Conservation (phyloP, 2,329 filamentous ascomycete species). For the Calycina herbarum region DNA sequence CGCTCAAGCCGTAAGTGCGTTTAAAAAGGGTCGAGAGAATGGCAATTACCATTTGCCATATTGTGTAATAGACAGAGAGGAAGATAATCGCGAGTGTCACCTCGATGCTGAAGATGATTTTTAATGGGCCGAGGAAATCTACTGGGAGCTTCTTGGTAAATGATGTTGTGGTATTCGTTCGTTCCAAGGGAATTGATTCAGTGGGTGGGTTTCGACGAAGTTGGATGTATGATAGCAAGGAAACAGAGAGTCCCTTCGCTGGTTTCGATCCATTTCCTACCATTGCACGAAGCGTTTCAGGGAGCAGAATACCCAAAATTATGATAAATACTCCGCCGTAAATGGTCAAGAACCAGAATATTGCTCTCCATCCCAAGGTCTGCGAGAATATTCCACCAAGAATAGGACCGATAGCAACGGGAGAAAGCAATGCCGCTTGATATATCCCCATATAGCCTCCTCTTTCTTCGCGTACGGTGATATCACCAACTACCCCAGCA, state of each 20-base stretch:
- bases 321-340: constrained; percentile 38
- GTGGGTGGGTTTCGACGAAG: not conserved
- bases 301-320: constrained; percentile 43
- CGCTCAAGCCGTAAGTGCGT: constrained; percentile 26
- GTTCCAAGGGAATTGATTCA: not conserved
- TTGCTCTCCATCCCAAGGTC: constrained; percentile 38
- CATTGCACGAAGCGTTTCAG: constrained; percentile 45
- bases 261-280: constrained; percentile 41
- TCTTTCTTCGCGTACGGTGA: constrained; percentile 59
- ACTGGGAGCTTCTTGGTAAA: constrained; percentile 18
- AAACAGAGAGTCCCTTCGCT: constrained; percentile 15
- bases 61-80: constrained; percentile 31
- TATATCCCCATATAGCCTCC: constrained; percentile 68
- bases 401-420: constrained; percentile 34
- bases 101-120: constrained; percentile 31
- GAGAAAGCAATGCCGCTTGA: constrained; percentile 30
- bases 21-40: constrained; percentile 32
- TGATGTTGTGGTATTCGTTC: not conserved
- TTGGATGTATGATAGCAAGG: constrained; percentile 9
- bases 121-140: constrained; percentile 50
- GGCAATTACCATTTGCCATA: constrained; percentile 35
- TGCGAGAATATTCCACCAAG: constrained; percentile 38
- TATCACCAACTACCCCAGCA: constrained; percentile 62
- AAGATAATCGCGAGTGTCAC: constrained; percentile 31
- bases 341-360: constrained; percentile 41